Percentiles rank a stretch among this genome's conserved stretches.
These are phyloP conservation scores for Acephala macrosclerotiorum DNA, from an alignment of 2,329 filamentous ascomycete genomes.

Conservation along the genomic window DNA sequence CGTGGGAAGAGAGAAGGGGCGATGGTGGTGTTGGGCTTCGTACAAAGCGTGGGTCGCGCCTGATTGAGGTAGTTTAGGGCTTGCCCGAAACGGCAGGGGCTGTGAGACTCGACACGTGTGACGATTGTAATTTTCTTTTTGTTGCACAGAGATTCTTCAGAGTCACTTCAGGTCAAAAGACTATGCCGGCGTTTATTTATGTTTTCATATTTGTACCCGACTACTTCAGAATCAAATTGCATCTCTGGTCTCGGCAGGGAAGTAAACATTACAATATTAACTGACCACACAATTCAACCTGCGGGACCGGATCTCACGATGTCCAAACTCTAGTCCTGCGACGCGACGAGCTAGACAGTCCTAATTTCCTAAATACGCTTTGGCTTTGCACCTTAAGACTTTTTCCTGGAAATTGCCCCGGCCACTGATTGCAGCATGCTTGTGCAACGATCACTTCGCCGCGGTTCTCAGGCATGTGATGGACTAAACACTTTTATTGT, in stretches of 20 bases:
- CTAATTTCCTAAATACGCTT: too few species aligned
- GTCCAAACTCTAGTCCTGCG: background rate
- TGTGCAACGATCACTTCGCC: background rate
- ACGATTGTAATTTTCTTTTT: background rate
- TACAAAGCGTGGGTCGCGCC: background rate
- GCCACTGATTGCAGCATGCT: too few species aligned
- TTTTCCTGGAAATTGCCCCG: too few species aligned
- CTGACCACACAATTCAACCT: background rate
- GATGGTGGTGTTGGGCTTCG: background rate
- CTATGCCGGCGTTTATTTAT: background rate
- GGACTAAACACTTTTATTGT: slow-evolving; percentile 10
- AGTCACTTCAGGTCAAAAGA: background rate
- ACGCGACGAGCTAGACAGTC: background rate
- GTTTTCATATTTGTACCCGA: background rate
- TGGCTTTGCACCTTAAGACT: too few species aligned
- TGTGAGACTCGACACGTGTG: background rate
- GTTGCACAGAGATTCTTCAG: background rate
- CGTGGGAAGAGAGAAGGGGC: too few species aligned
- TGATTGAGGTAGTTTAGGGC: background rate
- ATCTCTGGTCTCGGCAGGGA: background rate
- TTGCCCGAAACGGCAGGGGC: background rate
- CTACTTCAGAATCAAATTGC: background rate
- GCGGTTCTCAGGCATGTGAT: background rate
- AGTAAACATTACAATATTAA: background rate
- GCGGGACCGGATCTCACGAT: background rate